Base-by-base conservation (phyloP, 192 early-diverging fungal genomes). In the Entomortierella beljakovae region DNA sequence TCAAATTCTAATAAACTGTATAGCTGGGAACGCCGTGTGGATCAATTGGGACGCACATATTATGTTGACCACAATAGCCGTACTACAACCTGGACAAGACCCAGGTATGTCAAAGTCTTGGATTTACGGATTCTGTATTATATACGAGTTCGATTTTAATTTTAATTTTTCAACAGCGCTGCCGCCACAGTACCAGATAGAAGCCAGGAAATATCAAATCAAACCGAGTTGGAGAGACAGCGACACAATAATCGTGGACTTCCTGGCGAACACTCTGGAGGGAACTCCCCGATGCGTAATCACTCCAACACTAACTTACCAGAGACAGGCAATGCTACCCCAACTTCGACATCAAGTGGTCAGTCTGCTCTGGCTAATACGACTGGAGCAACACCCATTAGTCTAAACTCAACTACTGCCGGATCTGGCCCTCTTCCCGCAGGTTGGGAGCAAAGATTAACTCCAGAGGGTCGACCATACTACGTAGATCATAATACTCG, bases 51-150 rank as follows among this genome's bases (percentile, higher is more conserved):
- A 9, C 90, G 98, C 4, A 92, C 93, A 6, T 99, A 99, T 87
- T 99, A 97, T 84, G 96, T 99, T 23, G 97, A 99, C 83, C 98
- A 99, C 81, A 98, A 95, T 82, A 92, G 89, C 23, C 90, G 97
- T 37, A 92, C 91, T 16, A 99, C 98, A 11, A 98, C 98, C 13
- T 99, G 98, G 98, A 90, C 89, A 58, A 83, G 84, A 57, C 88
- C 88, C n/a, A n/a, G n/a, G n/a, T n/a, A n/a, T n/a, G n/a, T n/a
- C n/a, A n/a, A n/a, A n/a, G n/a, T n/a, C n/a, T n/a, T n/a, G n/a
- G n/a, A n/a, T n/a, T n/a, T n/a, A n/a, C n/a, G n/a, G n/a, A n/a
- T n/a, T n/a, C n/a, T n/a, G n/a, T n/a, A n/a, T n/a, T n/a, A n/a
- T n/a, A n/a, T n/a, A n/a, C n/a, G n/a, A n/a, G n/a, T n/a, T n/a